Conservation (phyloP, 164 flowering plant species). For the Kingdonia uniflora region DNA sequence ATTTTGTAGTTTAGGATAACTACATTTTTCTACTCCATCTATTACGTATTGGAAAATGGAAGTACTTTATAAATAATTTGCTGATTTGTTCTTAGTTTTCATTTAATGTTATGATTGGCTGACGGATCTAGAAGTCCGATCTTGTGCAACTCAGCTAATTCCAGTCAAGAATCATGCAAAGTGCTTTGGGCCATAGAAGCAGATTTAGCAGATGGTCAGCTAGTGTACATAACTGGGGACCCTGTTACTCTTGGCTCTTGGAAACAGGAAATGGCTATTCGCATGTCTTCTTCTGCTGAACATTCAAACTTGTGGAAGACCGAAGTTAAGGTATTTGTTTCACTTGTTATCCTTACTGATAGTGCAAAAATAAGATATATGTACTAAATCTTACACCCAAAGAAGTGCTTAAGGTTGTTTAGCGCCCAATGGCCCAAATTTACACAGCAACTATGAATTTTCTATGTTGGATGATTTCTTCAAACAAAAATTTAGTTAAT, state of each 20-base stretch:
- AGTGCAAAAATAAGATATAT: too few species aligned
- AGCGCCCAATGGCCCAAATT: too few species aligned
- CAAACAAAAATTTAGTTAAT: too few species aligned
- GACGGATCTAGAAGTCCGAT: constrained; percentile 8
- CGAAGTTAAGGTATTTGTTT: constrained; percentile 36
- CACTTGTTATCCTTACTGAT: not conserved
- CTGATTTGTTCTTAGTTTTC: constrained; percentile 1
- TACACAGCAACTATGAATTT: too few species aligned
- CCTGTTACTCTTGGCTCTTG: constrained; percentile 43
- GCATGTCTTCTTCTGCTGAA: constrained; percentile 40
- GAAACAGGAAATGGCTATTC: constrained; percentile 52
- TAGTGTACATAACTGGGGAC: constrained; percentile 54
- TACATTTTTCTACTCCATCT: not conserved
- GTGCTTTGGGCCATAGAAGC: constrained; percentile 54
- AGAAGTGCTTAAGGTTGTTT: too few species aligned
- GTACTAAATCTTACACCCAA: not conserved
- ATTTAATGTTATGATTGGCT: constrained; percentile 8
- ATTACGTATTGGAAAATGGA: not conserved
- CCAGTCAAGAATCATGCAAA: constrained; percentile 24
- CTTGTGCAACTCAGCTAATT: constrained; percentile 20
- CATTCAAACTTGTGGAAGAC: constrained; percentile 51
- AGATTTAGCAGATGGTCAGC: constrained; percentile 45
- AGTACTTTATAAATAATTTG: not conserved
- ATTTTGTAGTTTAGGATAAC: too few species aligned
- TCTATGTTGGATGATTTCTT: not conserved